Evolutionary conservation across 176 grass and related monocot genomes (phyloP).

Genomic region (Dactylis glomerata): DNA sequence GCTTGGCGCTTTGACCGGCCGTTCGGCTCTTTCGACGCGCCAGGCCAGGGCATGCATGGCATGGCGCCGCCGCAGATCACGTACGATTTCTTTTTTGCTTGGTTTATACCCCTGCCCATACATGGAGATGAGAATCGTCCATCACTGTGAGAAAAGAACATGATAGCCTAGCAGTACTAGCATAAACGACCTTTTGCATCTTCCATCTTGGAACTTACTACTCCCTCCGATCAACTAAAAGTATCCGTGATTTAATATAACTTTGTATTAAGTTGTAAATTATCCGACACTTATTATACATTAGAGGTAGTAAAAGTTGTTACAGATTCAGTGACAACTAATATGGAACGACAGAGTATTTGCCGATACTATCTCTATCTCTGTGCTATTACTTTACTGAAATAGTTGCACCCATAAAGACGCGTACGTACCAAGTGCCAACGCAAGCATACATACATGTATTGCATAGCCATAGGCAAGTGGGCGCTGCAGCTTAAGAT

Average conservation of each 20-base stretch:
- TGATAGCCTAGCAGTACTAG: too few relatives aligned
- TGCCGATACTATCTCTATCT: too few relatives aligned
- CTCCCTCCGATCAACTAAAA: too few relatives aligned
- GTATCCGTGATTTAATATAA: too few relatives aligned
- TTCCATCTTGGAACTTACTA: neutral
- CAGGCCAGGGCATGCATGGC: conserved; percentile 4
- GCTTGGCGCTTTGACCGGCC: conserved; percentile 21
- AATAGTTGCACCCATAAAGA: neutral
- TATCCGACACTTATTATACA: too few relatives aligned
- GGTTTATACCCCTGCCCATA: neutral
- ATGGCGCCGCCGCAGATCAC: neutral
- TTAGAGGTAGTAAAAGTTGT: too few relatives aligned
- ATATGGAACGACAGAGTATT: too few relatives aligned
- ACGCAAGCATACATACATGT: neutral
- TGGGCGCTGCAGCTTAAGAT: neutral
- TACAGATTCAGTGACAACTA: too few relatives aligned
- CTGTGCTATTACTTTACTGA: too few relatives aligned
- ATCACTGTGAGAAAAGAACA: too few relatives aligned
- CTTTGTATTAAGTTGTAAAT: too few relatives aligned
- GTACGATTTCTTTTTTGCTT: neutral
- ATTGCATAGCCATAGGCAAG: neutral
- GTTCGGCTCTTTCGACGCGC: neutral
- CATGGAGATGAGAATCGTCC: neutral
- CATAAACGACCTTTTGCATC: neutral
- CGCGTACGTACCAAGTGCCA: too few relatives aligned